Evolutionary conservation across 495 filamentous ascomycete genomes (phyloP).

Genomic region (Xylaria palmicola): DNA sequence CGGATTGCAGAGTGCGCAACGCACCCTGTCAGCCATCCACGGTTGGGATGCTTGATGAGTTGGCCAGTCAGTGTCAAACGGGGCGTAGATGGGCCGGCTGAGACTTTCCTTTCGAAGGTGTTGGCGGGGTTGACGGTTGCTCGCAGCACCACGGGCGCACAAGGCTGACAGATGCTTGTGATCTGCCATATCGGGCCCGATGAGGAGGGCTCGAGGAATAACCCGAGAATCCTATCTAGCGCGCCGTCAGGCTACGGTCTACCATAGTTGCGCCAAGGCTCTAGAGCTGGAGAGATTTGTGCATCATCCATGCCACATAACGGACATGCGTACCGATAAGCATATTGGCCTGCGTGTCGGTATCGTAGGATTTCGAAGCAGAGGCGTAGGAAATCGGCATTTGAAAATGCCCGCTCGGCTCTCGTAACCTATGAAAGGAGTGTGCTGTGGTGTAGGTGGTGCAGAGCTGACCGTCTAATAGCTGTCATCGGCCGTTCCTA

Average conservation of each 20-base stretch:
- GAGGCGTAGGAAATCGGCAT: no score
- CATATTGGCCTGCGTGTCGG: neutral
- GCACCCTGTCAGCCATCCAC: neutral
- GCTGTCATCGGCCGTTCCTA: no score
- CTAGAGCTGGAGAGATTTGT: neutral
- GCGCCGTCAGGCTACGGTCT: neutral
- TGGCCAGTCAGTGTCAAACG: neutral
- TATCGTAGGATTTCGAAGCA: neutral
- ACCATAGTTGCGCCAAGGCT: neutral
- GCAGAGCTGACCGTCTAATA: no score
- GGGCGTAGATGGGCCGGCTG: neutral
- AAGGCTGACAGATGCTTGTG: neutral
- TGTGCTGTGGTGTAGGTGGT: neutral
- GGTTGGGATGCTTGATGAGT: neutral
- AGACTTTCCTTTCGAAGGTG: neutral
- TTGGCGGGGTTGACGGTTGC: neutral
- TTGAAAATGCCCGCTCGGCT: no score
- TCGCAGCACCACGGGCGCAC: neutral
- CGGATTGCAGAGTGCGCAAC: neutral
- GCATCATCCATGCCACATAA: neutral
- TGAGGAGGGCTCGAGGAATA: neutral
- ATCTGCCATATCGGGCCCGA: neutral
- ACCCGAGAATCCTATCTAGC: neutral
- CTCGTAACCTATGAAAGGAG: neutral
- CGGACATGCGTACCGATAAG: no score